Evolutionary conservation across 2,329 filamentous ascomycete genomes (phyloP).

Genomic region (Graphilbum fragrans): DNA sequence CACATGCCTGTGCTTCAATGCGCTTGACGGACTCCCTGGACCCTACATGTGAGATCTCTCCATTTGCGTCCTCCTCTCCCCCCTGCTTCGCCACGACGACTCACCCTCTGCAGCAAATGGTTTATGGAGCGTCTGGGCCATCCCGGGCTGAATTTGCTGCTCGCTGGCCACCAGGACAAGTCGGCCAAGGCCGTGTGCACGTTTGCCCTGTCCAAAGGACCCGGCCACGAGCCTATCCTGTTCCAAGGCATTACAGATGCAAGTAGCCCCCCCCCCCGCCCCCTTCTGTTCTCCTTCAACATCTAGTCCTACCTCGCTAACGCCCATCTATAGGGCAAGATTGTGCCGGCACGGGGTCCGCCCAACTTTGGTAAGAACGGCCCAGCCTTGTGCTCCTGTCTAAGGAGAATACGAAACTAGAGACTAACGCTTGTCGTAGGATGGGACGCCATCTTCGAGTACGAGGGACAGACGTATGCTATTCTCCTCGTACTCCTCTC

Average conservation of each 20-base stretch:
- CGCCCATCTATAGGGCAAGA: constrained; percentile 43
- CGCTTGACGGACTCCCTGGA: constrained; percentile 80
- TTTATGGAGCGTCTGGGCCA: constrained; percentile 79
- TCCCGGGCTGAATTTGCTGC: constrained; percentile 76
- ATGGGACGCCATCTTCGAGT: constrained; percentile 96
- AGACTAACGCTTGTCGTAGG: constrained; percentile 35
- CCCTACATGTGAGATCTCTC: constrained; percentile 66
- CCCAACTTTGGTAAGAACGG: constrained; percentile 61
- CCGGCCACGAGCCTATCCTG: constrained; percentile 68
- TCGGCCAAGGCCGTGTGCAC: constrained; percentile 89
- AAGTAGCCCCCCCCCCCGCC: not conserved
- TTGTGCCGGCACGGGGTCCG: constrained; percentile 74
- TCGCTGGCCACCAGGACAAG: constrained; percentile 82
- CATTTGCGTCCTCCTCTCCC: not conserved
- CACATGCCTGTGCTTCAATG: constrained; percentile 86
- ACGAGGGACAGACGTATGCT: constrained; percentile 67
- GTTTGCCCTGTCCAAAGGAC: constrained; percentile 82
- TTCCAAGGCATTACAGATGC: constrained; percentile 87
- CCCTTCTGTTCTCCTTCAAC: not conserved
- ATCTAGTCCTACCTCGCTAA: not conserved
- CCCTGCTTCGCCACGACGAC: not conserved
- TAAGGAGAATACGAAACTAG: too few species aligned
- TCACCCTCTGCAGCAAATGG: constrained; percentile 58
- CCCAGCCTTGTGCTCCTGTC: not conserved
- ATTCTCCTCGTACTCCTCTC: not conserved